Evolutionary conservation across 148 eudicot genomes (phyloP), one percentile per base, ranked within the genome.

Genomic region (Rhododendron henanense): DNA sequence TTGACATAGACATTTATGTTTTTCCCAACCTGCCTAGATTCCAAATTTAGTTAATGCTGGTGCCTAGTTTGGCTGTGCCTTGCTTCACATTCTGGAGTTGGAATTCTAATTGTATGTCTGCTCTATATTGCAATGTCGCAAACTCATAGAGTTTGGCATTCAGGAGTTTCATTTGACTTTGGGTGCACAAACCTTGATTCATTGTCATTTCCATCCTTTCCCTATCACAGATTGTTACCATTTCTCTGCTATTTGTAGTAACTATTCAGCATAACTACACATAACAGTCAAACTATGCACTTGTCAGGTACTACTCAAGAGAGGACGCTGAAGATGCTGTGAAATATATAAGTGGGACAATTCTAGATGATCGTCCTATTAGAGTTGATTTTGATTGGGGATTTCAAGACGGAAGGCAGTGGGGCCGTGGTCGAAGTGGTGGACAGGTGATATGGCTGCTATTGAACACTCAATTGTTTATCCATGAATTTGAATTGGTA

Each of bases 341-440:
- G 59, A 96, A 96, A 89, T 95, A 93, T 83, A 91, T 95, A 44
- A 96, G 99, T 88, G 98, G 99, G 86, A 96, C 99, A 4, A 94
- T 96, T 90, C 99, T 96, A 45, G 99, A 96, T 87, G 99, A 96
- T 89, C 97, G 99, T 81, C 97, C 98, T 80, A 95, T 96, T 88
- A 98, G 99, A 88, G 99, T 91, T 57, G 98, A 96, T 91, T 96
- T 96, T 86, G 99, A 95, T 90, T 96, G 99, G 99, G 99, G 98
- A 77, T 96, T 96, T 88, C 97, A 95, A 90, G 99, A 96, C 83
- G 99, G 99, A 76, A 92, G 97, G 85, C 99, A 96, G 85, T 96
- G 99, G 99, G 99, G 99, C 25, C 98, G 98, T 88, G 99, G 99
- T 80, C 92, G 97, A 84, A 96, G 98, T 93, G 99, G 99, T 89